phyloP scores from a whole-genome alignment of 2,329 filamentous ascomycete genomes.

The Rhynchosporium secalis region DNA sequence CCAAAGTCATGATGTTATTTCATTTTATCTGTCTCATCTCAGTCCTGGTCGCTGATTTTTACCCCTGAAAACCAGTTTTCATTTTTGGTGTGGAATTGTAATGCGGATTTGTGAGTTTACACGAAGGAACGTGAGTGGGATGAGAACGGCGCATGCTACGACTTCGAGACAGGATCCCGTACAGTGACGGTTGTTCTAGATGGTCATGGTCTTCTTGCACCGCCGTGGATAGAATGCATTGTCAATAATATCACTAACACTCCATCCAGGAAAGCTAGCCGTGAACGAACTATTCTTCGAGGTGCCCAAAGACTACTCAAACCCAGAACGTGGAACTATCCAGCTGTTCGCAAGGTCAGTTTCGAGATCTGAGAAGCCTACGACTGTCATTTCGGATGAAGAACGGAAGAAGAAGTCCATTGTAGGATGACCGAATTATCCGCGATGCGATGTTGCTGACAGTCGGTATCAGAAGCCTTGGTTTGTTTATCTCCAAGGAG shows the following conservation, averaged over 20 bases:
- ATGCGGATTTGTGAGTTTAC: too few species aligned
- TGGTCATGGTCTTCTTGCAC: too few species aligned
- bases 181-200: too few species aligned
- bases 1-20: background rate
- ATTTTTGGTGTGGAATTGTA: too few species aligned
- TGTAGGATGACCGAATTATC: too few species aligned
- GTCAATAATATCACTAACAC: slow-evolving; percentile 5
- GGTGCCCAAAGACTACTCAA: slow-evolving; percentile 79
- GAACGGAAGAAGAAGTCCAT: slow-evolving; percentile 44
- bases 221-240: too few species aligned
- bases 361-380: slow-evolving; percentile 60
- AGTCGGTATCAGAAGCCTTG: slow-evolving; percentile 48
- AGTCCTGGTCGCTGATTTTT: too few species aligned
- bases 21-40: too few species aligned
- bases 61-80: too few species aligned
- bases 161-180: too few species aligned
- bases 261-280: slow-evolving; percentile 63
- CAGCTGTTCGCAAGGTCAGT: slow-evolving; percentile 78
- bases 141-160: too few species aligned
- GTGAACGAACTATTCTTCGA: slow-evolving; percentile 85
- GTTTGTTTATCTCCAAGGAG: slow-evolving; percentile 79
- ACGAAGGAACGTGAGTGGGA: too few species aligned
- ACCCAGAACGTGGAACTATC: slow-evolving; percentile 66
- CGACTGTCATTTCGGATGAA: slow-evolving; percentile 41
- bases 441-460: background rate